A percentile compares a stretch with the other conserved stretches of the same genome.
These are phyloP conservation scores for Puccinia novopanici DNA, from an alignment of 1,284 basidiomycete genomes.

Conservation along the genomic window DNA sequence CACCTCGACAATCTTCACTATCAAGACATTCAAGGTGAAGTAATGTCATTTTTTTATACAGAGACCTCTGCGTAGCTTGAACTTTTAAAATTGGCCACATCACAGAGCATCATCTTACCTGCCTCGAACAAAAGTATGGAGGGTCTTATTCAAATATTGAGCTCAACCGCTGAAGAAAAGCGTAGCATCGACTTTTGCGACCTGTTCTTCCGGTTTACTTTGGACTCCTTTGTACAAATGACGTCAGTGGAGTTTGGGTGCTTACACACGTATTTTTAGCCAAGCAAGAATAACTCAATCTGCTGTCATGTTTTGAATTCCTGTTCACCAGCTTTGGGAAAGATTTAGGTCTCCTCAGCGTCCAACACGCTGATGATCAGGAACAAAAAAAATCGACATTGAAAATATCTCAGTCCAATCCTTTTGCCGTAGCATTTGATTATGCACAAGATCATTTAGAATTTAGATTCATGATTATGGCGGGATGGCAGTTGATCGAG, in stretches of 20 bases:
- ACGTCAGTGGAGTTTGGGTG: constrained; percentile 25
- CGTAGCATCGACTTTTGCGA: constrained; percentile 23
- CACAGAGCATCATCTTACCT: constrained; percentile 32
- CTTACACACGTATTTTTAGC: no score
- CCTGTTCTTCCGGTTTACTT: constrained; percentile 34
- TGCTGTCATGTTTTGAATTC: background rate
- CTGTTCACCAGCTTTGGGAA: background rate
- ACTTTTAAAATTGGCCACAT: background rate
- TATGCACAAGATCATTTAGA: constrained; percentile 27
- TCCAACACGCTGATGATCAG: background rate
- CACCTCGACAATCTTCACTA: constrained; percentile 41
- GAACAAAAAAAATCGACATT: background rate
- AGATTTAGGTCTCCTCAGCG: background rate
- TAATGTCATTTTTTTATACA: background rate
- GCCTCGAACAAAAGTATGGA: constrained; percentile 26
- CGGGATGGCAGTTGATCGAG: constrained; percentile 10
- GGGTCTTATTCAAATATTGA: background rate
- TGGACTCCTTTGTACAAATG: no score
- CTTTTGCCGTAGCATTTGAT: constrained; percentile 33
- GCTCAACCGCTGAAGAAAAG: background rate
- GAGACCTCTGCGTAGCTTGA: no score
- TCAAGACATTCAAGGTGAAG: constrained; percentile 43
- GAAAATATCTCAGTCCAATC: background rate
- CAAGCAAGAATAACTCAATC: background rate
- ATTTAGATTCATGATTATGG: constrained; percentile 1